Evolutionary conservation across 768 basidiomycete genomes (phyloP).

Genomic region (Termitomyces sp.): DNA sequence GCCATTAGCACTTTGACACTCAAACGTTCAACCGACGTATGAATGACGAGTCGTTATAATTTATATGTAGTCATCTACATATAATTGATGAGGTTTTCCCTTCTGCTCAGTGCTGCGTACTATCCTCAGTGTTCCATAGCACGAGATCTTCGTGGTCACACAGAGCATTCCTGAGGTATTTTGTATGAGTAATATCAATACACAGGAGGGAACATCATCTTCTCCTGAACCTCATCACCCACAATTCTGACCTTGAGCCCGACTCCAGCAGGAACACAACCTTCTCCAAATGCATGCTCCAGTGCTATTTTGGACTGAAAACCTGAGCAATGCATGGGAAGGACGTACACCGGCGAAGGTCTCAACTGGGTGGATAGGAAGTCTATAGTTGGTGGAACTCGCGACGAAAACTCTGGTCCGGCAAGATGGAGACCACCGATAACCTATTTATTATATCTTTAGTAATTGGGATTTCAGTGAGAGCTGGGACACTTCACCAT

Average conservation of each 20-base stretch:
- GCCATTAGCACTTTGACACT: not conserved
- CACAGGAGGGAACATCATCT: conserved; percentile 25
- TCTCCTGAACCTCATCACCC: conserved; percentile 40
- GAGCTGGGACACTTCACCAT: conserved; percentile 44
- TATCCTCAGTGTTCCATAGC: too few relatives aligned
- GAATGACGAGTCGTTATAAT: not conserved
- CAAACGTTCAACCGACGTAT: not conserved
- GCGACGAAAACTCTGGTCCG: conserved; percentile 53
- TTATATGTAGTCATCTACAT: not conserved
- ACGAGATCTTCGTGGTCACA: not conserved
- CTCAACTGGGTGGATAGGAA: conserved; percentile 57
- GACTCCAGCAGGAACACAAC: conserved; percentile 73
- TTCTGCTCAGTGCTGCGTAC: not conserved
- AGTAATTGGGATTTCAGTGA: not conserved
- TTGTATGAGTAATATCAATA: conserved; percentile 8
- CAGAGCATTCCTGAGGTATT: not conserved
- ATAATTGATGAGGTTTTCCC: not conserved
- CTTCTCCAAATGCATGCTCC: conserved; percentile 63
- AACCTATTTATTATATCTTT: conserved; percentile 34
- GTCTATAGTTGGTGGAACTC: conserved; percentile 64
- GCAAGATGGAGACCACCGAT: conserved; percentile 85
- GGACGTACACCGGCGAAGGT: conserved; percentile 62
- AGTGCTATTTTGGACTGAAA: conserved; percentile 72
- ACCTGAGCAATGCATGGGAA: conserved; percentile 85
- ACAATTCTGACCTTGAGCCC: conserved; percentile 59